Percentiles rank a stretch among this genome's conserved stretches.
Conservation (phyloP, 495 filamentous ascomycete genomes). For the Neurospora discreta region DNA sequence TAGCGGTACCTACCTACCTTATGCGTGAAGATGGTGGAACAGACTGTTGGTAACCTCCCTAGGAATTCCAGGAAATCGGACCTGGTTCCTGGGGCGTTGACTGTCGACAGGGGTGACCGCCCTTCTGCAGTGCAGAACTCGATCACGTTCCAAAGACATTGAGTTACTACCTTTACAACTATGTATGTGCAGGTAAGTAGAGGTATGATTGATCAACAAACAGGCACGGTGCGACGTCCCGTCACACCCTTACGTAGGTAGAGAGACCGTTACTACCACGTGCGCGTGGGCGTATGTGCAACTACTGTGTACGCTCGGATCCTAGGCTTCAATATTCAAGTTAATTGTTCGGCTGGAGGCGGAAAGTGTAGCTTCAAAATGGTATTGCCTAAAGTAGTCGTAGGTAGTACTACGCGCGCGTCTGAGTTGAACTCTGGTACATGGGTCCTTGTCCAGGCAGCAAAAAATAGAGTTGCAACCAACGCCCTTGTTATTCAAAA, state of each 20-base stretch:
- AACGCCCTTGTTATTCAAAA: neutral
- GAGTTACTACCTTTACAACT: too few relatives aligned
- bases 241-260: neutral
- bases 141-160: neutral
- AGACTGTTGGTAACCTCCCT: neutral
- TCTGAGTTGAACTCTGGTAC: too few relatives aligned
- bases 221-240: neutral
- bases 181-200: too few relatives aligned
- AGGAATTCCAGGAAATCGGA: neutral
- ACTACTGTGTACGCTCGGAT: neutral
- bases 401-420: neutral
- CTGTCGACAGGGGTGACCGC: neutral
- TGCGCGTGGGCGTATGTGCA: neutral
- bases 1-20: too few relatives aligned
- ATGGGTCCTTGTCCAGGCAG: neutral
- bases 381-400: neutral
- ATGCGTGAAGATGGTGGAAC: neutral
- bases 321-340: neutral
- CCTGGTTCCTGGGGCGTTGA: neutral
- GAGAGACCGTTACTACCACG: neutral
- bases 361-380: neutral
- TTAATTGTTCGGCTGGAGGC: neutral
- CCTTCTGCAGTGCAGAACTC: neutral
- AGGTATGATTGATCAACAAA: too few relatives aligned
- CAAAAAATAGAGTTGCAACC: neutral